Conservation (phyloP, 2,329 filamentous ascomycete species). For the Aaosphaeria arxii region DNA sequence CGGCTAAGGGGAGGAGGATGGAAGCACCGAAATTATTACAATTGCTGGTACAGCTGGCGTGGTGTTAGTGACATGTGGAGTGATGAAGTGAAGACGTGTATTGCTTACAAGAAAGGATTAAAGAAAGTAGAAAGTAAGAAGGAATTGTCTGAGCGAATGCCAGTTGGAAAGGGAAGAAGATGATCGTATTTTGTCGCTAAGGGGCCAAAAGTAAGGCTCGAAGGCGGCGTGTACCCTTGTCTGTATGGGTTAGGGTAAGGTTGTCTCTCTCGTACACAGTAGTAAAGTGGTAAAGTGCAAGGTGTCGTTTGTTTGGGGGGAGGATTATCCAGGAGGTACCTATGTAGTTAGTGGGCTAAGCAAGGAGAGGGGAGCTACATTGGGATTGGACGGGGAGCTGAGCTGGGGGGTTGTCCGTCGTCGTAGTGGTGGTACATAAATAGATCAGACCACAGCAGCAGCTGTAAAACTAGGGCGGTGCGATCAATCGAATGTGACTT, state of each 20-base stretch:
- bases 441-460: conserved; percentile 17
- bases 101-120: conserved; percentile 15
- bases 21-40: background rate
- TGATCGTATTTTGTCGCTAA: conserved; percentile 6
- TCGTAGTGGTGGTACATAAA: conserved; percentile 3
- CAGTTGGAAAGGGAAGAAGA: conserved; percentile 14
- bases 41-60: conserved; percentile 1
- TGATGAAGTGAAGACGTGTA: background rate
- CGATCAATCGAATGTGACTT: conserved; percentile 61
- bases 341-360: conserved; percentile 11
- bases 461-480: conserved; percentile 71
- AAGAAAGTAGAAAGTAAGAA: conserved; percentile 39
- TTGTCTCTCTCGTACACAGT: conserved; percentile 1
- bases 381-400: background rate
- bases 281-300: conserved; percentile 21
- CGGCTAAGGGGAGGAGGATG: background rate
- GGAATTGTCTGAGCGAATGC: conserved; percentile 17
- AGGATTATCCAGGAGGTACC: background rate
- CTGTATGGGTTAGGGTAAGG: too few species aligned
- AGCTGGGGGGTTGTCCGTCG: background rate
- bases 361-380: conserved; percentile 5
- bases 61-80: conserved; percentile 3
- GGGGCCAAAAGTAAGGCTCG: conserved; percentile 9
- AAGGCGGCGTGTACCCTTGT: conserved; percentile 21
- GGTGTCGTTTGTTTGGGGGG: conserved; percentile 16